Evolutionary conservation across 768 basidiomycete species (phyloP).

Genomic region (Suillus fuscotomentosus): DNA sequence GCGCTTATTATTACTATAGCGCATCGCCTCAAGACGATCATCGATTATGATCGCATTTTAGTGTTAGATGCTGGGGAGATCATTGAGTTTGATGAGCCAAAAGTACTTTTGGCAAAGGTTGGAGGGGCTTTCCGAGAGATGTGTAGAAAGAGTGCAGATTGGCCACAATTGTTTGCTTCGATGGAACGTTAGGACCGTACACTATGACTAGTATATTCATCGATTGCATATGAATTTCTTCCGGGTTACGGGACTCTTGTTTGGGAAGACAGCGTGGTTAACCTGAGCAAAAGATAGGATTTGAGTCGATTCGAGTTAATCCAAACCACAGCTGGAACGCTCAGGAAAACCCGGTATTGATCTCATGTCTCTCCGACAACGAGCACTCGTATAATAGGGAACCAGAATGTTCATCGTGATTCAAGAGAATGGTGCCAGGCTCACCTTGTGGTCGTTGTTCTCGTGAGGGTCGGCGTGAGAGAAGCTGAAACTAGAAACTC

Average conservation of each 20-base stretch:
- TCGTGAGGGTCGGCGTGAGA: background rate
- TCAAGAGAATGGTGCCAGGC: background rate
- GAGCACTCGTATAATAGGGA: constrained; percentile 61
- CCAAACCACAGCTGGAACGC: background rate
- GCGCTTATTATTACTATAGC: constrained; percentile 84
- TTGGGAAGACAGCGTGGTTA: background rate
- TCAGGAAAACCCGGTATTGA: constrained; percentile 47
- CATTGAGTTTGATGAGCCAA: constrained; percentile 74
- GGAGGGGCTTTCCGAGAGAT: constrained; percentile 67
- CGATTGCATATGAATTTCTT: background rate
- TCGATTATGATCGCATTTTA: constrained; percentile 73
- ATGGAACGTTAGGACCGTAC: constrained; percentile 6
- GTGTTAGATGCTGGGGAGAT: constrained; percentile 73
- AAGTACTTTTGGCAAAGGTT: constrained; percentile 46
- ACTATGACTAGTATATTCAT: background rate
- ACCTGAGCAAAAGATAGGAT: background rate
- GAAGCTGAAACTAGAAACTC: too few species aligned
- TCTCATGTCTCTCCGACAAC: constrained; percentile 33
- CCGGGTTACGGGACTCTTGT: background rate
- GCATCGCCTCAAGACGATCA: constrained; percentile 73
- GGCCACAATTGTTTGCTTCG: constrained; percentile 38
- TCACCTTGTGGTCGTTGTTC: background rate
- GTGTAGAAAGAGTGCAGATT: constrained; percentile 62
- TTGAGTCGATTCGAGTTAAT: background rate
- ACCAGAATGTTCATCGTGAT: constrained; percentile 49